These are phyloP conservation scores for Bidens hawaiensis DNA, from an alignment of 140 eudicot genomes.

Conservation along the genomic window DNA sequence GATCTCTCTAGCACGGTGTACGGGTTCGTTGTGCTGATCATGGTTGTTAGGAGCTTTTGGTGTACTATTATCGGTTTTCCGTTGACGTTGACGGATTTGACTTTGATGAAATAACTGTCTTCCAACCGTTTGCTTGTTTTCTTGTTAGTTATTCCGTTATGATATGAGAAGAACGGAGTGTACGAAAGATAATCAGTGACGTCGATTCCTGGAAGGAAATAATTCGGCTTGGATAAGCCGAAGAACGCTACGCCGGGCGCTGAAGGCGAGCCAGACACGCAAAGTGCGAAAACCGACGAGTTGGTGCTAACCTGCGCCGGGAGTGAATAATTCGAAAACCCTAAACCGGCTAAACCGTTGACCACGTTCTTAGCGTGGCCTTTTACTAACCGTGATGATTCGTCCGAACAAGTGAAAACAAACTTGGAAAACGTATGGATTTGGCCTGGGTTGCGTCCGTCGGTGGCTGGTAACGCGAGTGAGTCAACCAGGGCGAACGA, in stretches of 20 bases:
- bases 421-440: constrained; percentile 25
- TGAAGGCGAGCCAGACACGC: constrained; percentile 64
- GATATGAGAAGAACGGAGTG: constrained; percentile 43
- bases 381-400: constrained; percentile 24
- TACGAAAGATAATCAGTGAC: constrained; percentile 43
- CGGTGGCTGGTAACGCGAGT: constrained; percentile 30
- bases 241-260: constrained; percentile 75
- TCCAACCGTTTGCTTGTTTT: constrained; percentile 4
- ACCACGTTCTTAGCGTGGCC: constrained; percentile 34
- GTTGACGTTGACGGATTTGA: constrained; percentile 45
- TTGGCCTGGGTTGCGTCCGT: constrained; percentile 50
- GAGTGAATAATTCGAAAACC: constrained; percentile 40
- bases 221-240: constrained; percentile 39
- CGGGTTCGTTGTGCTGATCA: constrained; percentile 44
- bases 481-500: constrained; percentile 32
- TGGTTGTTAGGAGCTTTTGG: constrained; percentile 24
- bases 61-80: constrained; percentile 24
- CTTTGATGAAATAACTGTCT: constrained; percentile 41
- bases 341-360: constrained; percentile 48
- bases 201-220: constrained; percentile 48
- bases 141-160: neutral
- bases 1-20: constrained; percentile 40
- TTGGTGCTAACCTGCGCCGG: constrained; percentile 40
- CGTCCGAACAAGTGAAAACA: constrained; percentile 34
- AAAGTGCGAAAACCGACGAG: constrained; percentile 36